These are phyloP conservation scores for Platanus orientalis DNA, from an alignment of 164 flowering plant species.

Conservation along the genomic window DNA sequence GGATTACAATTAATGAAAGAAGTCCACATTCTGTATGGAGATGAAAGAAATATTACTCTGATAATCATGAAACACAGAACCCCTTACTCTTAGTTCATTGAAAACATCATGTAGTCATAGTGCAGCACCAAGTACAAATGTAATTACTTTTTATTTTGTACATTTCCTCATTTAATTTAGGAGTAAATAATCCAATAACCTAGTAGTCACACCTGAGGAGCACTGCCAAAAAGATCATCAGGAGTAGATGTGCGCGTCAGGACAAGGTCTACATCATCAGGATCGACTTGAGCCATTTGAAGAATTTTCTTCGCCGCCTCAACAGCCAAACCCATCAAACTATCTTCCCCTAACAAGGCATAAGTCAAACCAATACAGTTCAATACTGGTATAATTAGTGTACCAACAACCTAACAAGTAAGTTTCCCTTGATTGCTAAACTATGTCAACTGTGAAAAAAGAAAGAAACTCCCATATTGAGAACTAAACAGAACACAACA, in stretches of 20 bases:
- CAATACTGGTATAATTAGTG: background rate
- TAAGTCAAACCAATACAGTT: background rate
- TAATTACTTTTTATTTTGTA: conserved; percentile 1
- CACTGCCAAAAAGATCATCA: conserved; percentile 94
- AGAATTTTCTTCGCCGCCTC: conserved; percentile 86
- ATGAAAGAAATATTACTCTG: no score
- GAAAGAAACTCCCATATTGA: no score
- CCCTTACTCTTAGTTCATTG: background rate
- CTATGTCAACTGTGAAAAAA: no score
- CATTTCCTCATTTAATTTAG: no score
- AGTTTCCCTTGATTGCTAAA: background rate
- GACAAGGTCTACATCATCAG: conserved; percentile 79
- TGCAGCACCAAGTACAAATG: background rate
- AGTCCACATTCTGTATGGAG: no score
- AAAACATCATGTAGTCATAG: background rate
- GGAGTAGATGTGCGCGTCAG: conserved; percentile 94
- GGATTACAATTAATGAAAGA: no score
- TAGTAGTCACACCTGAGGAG: conserved; percentile 65
- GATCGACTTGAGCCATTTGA: conserved; percentile 77
- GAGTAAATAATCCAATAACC: no score
- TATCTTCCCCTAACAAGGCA: conserved; percentile 63
- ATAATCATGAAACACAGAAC: no score
- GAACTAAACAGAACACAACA: no score
- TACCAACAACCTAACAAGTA: background rate
- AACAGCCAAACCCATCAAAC: conserved; percentile 57